Evolutionary conservation across 768 basidiomycete genomes (phyloP).

Genomic region (Amanita subjunquillea): DNA sequence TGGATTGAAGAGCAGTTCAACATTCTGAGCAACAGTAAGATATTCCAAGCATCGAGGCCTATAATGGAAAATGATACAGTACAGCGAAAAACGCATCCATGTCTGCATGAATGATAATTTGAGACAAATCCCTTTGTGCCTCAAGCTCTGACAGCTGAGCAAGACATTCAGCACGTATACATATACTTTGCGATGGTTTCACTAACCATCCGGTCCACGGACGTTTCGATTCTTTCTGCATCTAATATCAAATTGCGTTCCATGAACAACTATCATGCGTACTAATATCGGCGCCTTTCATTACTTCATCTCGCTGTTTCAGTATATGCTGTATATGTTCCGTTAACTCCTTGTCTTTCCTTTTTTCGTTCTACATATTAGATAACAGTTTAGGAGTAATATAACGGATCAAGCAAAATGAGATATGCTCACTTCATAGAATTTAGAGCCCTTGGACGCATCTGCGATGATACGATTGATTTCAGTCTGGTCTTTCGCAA

Average conservation of each 20-base stretch:
- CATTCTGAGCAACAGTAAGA: slow-evolving; percentile 28
- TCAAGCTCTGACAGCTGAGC: slow-evolving; percentile 62
- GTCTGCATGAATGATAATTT: slow-evolving; percentile 88
- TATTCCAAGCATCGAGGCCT: background rate
- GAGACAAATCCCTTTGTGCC: slow-evolving; percentile 63
- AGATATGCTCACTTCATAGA: slow-evolving; percentile 54
- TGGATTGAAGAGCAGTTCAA: slow-evolving; percentile 61
- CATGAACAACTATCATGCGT: slow-evolving; percentile 13
- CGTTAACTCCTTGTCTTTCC: slow-evolving; percentile 79
- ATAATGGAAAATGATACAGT: slow-evolving; percentile 8
- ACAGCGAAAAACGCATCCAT: slow-evolving; percentile 90
- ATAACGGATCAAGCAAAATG: background rate
- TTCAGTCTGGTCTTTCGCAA: slow-evolving; percentile 70
- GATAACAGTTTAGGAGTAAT: background rate
- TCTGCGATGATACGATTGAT: slow-evolving; percentile 87
- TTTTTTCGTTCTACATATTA: slow-evolving; percentile 66
- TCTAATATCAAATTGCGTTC: slow-evolving; percentile 8
- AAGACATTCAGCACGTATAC: background rate
- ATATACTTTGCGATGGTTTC: background rate
- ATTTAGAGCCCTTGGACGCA: slow-evolving; percentile 88
- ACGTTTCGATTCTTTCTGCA: slow-evolving; percentile 48
- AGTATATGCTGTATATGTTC: slow-evolving; percentile 64
- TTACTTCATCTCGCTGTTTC: slow-evolving; percentile 47
- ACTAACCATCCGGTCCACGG: slow-evolving; percentile 64
- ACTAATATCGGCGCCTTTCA: slow-evolving; percentile 50